These are phyloP conservation scores for Physaria fendleri DNA, from an alignment of 345 rosid species.

Conservation along the genomic window DNA sequence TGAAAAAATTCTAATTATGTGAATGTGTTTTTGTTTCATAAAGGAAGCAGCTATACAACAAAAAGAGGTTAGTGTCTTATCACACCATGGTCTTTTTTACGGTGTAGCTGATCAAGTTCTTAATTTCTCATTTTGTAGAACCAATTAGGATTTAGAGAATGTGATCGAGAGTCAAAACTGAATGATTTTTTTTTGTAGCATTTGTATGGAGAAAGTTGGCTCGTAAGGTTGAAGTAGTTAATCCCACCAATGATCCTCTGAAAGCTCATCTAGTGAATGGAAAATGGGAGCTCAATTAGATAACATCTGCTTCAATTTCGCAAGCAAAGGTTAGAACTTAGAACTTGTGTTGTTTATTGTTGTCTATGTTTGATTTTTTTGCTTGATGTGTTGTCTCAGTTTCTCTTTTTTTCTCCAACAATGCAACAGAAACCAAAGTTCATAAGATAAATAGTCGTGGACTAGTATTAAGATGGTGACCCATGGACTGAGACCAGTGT, in stretches of 20 bases:
- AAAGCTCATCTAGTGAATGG: slow-evolving; percentile 70
- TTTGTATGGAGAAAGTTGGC: too few relatives aligned
- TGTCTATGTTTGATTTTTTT: not conserved
- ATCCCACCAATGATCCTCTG: slow-evolving; percentile 67
- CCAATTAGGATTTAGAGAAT: not conserved
- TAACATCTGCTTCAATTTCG: slow-evolving; percentile 75
- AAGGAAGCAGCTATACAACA: too few relatives aligned
- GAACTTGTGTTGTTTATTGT: slow-evolving; percentile 9
- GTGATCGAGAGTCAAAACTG: not conserved
- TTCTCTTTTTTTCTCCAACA: not conserved
- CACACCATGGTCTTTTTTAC: too few relatives aligned
- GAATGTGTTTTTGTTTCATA: too few relatives aligned
- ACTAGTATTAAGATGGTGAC: too few relatives aligned
- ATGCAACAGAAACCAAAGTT: slow-evolving; percentile 70
- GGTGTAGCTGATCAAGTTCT: slow-evolving; percentile 67
- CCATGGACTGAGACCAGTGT: too few relatives aligned
- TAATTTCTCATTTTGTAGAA: not conserved
- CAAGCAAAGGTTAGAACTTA: slow-evolving; percentile 73
- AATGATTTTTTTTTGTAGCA: slow-evolving; percentile 18
- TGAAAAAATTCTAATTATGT: too few relatives aligned
- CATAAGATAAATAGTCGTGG: too few relatives aligned
- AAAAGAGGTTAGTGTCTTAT: too few relatives aligned
- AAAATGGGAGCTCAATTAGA: slow-evolving; percentile 91
- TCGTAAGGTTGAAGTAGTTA: slow-evolving; percentile 70
- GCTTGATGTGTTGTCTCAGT: slow-evolving; percentile 1